Percentiles rank a stretch among this genome's conserved stretches.
These are phyloP conservation scores for Penicillium sumatraense DNA, from an alignment of 2,329 filamentous ascomycete genomes.

Conservation along the genomic window DNA sequence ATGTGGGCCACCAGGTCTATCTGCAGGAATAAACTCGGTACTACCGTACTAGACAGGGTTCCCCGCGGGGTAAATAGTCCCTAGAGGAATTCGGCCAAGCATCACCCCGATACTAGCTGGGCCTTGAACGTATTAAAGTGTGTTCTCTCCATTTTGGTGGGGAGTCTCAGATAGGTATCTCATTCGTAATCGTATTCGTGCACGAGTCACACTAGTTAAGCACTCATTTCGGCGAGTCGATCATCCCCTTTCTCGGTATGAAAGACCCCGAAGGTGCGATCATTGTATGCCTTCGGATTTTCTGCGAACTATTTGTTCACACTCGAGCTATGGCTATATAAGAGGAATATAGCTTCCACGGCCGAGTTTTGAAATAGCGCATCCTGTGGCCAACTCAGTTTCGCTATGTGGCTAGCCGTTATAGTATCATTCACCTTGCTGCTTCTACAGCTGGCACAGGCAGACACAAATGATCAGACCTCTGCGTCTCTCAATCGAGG, in stretches of 20 bases:
- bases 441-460: conserved; percentile 3
- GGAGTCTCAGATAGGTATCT: too few relatives aligned
- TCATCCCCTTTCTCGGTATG: too few relatives aligned
- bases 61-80: conserved; percentile 2
- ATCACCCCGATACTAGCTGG: neutral
- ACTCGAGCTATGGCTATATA: neutral
- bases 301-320: too few relatives aligned
- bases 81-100: neutral
- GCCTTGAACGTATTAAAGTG: neutral
- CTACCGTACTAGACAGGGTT: conserved; percentile 22
- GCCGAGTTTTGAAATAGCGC: too few relatives aligned
- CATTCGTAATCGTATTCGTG: neutral
- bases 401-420: neutral
- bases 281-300: neutral
- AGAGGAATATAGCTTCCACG: too few relatives aligned
- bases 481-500: conserved; percentile 10
- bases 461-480: conserved; percentile 17
- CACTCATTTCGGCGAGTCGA: too few relatives aligned
- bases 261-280: neutral
- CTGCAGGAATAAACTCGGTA: neutral
- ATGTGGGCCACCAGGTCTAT: neutral
- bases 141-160: too few relatives aligned
- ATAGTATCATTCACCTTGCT: conserved; percentile 1
- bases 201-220: too few relatives aligned
- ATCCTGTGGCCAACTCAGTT: neutral